phyloP scores from a whole-genome alignment of 2,329 filamentous ascomycete genomes.

The Claviceps pusilla region DNA sequence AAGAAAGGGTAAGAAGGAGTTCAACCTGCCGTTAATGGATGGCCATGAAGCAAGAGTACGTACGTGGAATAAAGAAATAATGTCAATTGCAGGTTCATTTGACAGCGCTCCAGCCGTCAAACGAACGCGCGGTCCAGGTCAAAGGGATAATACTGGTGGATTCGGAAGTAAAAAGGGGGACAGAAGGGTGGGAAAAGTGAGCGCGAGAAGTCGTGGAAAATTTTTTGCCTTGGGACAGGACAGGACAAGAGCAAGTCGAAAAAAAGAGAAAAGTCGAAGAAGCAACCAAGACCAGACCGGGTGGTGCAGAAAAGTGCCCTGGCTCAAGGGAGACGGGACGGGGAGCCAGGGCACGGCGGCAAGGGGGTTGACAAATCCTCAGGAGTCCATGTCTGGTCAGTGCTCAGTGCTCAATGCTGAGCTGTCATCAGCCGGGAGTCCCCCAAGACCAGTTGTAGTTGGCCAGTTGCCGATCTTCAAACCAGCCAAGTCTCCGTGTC shows the following conservation, averaged over 20 bases:
- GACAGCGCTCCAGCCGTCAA: slow-evolving; percentile 76
- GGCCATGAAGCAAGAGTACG: slow-evolving; percentile 16
- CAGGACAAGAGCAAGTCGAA: neutral
- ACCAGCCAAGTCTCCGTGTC: too few relatives aligned
- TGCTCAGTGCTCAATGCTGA: neutral
- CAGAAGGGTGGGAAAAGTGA: slow-evolving; percentile 4
- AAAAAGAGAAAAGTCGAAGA: neutral
- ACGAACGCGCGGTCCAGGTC: slow-evolving; percentile 59
- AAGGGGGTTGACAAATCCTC: neutral
- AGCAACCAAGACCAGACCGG: neutral
- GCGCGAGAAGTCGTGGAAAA: neutral
- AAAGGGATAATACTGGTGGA: slow-evolving; percentile 9
- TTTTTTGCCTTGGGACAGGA: neutral
- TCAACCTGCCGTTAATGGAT: neutral
- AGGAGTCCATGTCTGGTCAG: neutral
- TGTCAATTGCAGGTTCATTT: slow-evolving; percentile 91
- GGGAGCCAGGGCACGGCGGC: neutral
- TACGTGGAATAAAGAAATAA: slow-evolving; percentile 48
- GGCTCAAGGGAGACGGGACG: neutral
- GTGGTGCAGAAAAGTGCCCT: neutral
- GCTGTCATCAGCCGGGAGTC: too few relatives aligned
- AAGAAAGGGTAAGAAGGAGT: neutral
- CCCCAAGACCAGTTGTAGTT: too few relatives aligned
- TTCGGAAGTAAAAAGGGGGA: slow-evolving; percentile 4
- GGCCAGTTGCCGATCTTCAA: too few relatives aligned